Conservation (phyloP, 495 filamentous ascomycete species). For the Penicillium alfredii region DNA sequence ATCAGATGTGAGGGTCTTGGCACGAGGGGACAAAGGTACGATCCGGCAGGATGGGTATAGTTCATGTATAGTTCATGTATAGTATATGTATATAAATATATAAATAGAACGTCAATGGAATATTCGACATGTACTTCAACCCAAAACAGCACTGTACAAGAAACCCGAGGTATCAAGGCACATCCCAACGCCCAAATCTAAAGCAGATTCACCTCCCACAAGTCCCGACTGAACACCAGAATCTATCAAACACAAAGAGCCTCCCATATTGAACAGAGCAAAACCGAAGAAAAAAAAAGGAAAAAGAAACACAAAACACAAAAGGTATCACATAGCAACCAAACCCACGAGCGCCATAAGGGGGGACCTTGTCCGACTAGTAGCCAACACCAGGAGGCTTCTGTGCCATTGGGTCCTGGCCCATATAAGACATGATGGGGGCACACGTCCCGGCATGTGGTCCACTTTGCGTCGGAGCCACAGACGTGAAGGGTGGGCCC, state of each 20-base stretch:
- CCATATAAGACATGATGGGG: conserved; percentile 27
- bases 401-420: conserved; percentile 18
- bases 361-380: conserved; percentile 4
- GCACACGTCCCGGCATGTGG: conserved; percentile 30
- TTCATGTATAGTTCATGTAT: not conserved
- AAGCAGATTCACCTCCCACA: too few relatives aligned
- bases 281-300: conserved; percentile 1
- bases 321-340: conserved; percentile 14
- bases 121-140: too few relatives aligned
- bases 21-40: too few relatives aligned
- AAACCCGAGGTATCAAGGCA: conserved; percentile 4
- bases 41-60: too few relatives aligned
- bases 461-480: conserved; percentile 19
- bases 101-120: not conserved
- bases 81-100: not conserved
- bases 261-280: conserved; percentile 13
- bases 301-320: conserved; percentile 3
- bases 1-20: too few relatives aligned
- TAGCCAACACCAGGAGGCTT: conserved; percentile 23
- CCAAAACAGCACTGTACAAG: not conserved
- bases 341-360: conserved; percentile 1
- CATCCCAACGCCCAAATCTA: too few relatives aligned
- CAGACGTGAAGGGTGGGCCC: conserved; percentile 11
- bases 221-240: conserved; percentile 9
- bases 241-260: conserved; percentile 9